These are phyloP conservation scores for Triticum monococcum DNA, from an alignment of 176 grass and related monocot genomes.

Conservation along the genomic window DNA sequence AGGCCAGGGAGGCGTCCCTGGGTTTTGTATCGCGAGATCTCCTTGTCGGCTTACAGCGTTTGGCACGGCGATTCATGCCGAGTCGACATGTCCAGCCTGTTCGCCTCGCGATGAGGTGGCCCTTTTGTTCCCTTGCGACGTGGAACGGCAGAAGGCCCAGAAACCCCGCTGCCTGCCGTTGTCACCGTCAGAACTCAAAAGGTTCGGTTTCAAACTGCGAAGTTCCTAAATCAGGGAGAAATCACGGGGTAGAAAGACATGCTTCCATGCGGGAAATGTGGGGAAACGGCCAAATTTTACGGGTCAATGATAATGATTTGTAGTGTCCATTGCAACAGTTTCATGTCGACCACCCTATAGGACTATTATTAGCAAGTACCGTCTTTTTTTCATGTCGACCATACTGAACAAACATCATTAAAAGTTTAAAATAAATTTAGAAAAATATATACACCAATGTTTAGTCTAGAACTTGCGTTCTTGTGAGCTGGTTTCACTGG, in stretches of 20 bases:
- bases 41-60: constrained; percentile 24
- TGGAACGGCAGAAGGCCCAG: background rate
- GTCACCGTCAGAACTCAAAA: background rate
- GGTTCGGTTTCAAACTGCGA: background rate
- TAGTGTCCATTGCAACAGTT: background rate
- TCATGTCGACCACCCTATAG: no score
- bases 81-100: constrained; percentile 28
- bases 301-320: background rate
- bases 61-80: constrained; percentile 20
- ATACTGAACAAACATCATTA: no score
- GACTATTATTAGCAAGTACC: no score
- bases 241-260: background rate
- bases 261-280: background rate
- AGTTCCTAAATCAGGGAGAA: background rate
- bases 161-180: background rate
- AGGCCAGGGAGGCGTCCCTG: background rate
- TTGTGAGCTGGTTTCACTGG: no score
- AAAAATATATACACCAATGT: no score
- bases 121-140: background rate
- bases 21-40: constrained; percentile 41
- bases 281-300: background rate
- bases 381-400: no score
- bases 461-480: no score
- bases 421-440: no score
- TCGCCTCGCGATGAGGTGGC: background rate